phyloP scores from a whole-genome alignment of 805 yeast species.

The Metschnikowia cerradonensis region DNA sequence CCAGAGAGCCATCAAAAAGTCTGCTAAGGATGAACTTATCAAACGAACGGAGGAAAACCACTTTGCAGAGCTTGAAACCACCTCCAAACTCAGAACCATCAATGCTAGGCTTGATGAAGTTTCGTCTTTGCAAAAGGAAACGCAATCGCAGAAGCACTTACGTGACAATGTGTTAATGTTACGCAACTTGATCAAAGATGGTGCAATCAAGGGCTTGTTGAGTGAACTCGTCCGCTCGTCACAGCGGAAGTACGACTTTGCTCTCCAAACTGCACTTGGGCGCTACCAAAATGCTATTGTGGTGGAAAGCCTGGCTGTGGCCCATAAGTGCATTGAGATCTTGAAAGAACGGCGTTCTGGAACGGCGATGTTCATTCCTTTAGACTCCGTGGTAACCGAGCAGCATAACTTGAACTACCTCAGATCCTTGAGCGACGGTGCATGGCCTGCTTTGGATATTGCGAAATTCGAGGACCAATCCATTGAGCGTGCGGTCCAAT shows the following conservation, averaged over 20 bases:
- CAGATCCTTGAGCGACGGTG: conserved; percentile 49
- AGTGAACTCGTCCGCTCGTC: conserved; percentile 76
- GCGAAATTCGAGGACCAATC: conserved; percentile 60
- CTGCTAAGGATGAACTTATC: conserved; percentile 25
- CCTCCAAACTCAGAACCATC: conserved; percentile 57
- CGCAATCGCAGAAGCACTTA: conserved; percentile 61
- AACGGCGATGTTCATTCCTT: conserved; percentile 80
- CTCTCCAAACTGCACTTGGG: conserved; percentile 76
- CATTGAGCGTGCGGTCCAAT: conserved; percentile 73
- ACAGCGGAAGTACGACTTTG: conserved; percentile 65
- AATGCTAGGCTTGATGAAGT: conserved; percentile 63
- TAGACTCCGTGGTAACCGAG: conserved; percentile 63
- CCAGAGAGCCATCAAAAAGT: conserved; percentile 24
- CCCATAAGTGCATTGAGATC: conserved; percentile 71
- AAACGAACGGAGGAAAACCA: conserved; percentile 34
- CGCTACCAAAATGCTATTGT: conserved; percentile 75
- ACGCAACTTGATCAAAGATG: conserved; percentile 65
- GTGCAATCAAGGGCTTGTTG: conserved; percentile 77
- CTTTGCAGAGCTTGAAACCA: conserved; percentile 56
- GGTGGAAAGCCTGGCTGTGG: conserved; percentile 68
- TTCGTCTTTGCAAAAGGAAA: conserved; percentile 72
- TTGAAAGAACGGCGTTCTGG: conserved; percentile 85
- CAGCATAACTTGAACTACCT: conserved; percentile 50
- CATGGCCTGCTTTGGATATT: conserved; percentile 70
- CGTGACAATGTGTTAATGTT: conserved; percentile 71